Percentiles rank a stretch among this genome's conserved stretches.
phyloP scores from a whole-genome alignment of 1,139 yeast genomes.

The Candida sanyaensis region DNA sequence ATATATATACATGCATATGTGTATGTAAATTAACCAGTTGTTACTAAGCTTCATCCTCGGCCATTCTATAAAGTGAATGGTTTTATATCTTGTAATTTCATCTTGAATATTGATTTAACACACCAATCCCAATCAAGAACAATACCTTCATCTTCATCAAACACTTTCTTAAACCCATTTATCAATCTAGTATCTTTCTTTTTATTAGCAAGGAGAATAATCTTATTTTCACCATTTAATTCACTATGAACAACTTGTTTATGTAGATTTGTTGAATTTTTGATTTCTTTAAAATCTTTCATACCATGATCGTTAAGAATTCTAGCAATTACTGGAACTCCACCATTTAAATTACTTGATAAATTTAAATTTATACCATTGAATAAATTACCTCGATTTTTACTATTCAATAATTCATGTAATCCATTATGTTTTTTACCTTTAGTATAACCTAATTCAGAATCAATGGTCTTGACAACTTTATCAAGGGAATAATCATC shows the following conservation, averaged over 20 bases:
- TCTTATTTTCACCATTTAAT: constrained; percentile 17
- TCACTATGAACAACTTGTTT: constrained; percentile 12
- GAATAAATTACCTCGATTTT: constrained; percentile 43
- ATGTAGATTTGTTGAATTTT: constrained; percentile 15
- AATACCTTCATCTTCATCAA: constrained; percentile 17
- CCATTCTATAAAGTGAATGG: constrained; percentile 20
- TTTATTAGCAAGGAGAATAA: constrained; percentile 39
- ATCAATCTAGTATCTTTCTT: constrained; percentile 47
- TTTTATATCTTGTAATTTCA: constrained; percentile 32
- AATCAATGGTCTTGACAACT: constrained; percentile 28
- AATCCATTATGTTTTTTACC: constrained; percentile 20
- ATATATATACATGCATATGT: neutral
- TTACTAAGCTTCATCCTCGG: neutral
- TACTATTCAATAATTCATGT: constrained; percentile 20
- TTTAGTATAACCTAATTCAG: constrained; percentile 31
- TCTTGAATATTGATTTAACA: constrained; percentile 56
- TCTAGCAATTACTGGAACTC: constrained; percentile 57
- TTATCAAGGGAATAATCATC: constrained; percentile 41
- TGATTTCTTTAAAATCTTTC: constrained; percentile 35
- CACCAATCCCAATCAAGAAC: constrained; percentile 74
- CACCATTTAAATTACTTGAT: constrained; percentile 68
- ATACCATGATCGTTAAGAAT: constrained; percentile 71
- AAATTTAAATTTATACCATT: constrained; percentile 53
- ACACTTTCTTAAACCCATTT: constrained; percentile 33
- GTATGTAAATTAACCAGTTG: neutral